Base-by-base conservation (phyloP, 1,139 yeast species). In the Candida sojae region DNA sequence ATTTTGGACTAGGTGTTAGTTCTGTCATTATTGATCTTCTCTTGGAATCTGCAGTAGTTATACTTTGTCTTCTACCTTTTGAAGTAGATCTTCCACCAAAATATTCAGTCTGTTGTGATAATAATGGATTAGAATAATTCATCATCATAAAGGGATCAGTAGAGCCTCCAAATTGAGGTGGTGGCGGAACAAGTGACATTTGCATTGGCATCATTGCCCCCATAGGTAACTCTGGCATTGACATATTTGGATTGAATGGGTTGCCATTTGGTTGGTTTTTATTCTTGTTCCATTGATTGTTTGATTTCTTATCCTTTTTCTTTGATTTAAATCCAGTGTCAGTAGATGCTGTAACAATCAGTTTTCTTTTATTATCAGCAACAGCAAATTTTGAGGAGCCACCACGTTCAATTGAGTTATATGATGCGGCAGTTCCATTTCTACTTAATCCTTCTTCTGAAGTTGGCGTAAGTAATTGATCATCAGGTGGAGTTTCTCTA, bases 391-490 rank as follows among this genome's bases (percentile, higher is more conserved):
- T 70, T 31, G 65, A 64, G 0, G 71, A 66, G 3, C 67, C 63
- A 32, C 67, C 75, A 53, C 76, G 70, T 53, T 71, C 73, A 51
- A 74, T 67, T 2, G 78, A 73, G 48, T 68, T 63, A 52, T 57
- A 63, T 1, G 77, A 68, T 2, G 66, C 59, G 1, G 61, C 48
- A 2, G 77, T 68, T n/a, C 55, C 57, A 12, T 63, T 60, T 50
- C 76, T 58, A 31, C 45, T 43, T 31, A 51, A 46, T 11, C 39
- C 45, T 25, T 43, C 44, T 21, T 41, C 45, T 11, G 55, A 50
- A 12, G 40, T 39, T 6, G 63, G 53, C n/a, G 51, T 57, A 7
- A 61, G 62, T 39, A 58, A 57, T 43, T 57, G 61, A n/a, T 41
- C 44, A 38, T 34, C 29, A 2, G 36, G 25, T 21, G 10, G 23